phyloP scores from a whole-genome alignment of 768 basidiomycete genomes.

The Leucocoprinus sp. region DNA sequence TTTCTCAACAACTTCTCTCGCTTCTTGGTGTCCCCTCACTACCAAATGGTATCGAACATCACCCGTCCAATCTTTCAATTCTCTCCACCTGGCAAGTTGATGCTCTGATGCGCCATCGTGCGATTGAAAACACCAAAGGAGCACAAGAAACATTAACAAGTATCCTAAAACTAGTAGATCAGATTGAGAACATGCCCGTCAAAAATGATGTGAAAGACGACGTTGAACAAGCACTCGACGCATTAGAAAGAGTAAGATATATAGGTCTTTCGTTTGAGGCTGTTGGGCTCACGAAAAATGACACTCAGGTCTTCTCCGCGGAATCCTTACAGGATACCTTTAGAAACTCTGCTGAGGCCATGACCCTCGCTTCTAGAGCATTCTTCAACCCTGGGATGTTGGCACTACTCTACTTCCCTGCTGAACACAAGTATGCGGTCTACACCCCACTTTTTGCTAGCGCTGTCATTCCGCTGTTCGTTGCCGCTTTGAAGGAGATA shows the following conservation, averaged over 20 bases:
- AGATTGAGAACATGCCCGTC: constrained; percentile 91
- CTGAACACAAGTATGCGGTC: constrained; percentile 96
- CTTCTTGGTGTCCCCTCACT: constrained; percentile 76
- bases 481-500: constrained; percentile 68
- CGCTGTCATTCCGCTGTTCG: constrained; percentile 72
- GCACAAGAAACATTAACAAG: constrained; percentile 72
- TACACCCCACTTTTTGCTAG: constrained; percentile 95
- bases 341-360: constrained; percentile 51
- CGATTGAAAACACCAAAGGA: constrained; percentile 57
- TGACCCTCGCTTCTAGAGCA: constrained; percentile 67
- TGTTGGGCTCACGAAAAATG: neutral
- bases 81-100: constrained; percentile 78
- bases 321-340: constrained; percentile 40
- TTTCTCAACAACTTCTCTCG: constrained; percentile 62
- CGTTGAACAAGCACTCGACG: constrained; percentile 59
- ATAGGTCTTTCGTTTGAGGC: neutral
- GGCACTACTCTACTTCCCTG: constrained; percentile 92
- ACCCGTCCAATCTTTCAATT: constrained; percentile 15
- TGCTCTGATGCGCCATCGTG: constrained; percentile 61
- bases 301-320: constrained; percentile 31
- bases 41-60: constrained; percentile 35
- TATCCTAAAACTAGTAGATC: constrained; percentile 75
- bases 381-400: constrained; percentile 98
- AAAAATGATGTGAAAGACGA: constrained; percentile 67
- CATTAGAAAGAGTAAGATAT: constrained; percentile 60